These are phyloP conservation scores for Circinella umbellata DNA, from an alignment of 371 early-diverging fungal species.

Conservation along the genomic window DNA sequence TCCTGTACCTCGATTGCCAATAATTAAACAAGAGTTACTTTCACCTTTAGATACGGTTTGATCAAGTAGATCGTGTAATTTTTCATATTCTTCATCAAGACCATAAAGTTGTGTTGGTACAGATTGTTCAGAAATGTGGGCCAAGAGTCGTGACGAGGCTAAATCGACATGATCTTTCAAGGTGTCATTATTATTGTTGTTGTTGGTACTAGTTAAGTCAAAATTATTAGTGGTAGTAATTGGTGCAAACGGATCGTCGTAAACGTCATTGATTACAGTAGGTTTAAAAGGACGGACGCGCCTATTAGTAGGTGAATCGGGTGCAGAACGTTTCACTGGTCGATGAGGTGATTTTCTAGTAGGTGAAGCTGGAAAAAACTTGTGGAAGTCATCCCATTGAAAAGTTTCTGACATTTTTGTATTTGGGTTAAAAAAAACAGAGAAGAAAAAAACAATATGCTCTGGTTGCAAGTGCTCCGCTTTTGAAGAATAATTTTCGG, in stretches of 20 bases:
- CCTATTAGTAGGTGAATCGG: not conserved
- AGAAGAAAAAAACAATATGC: not conserved
- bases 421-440: too few species aligned
- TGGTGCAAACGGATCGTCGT: constrained; percentile 17
- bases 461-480: too few species aligned
- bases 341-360: constrained; percentile 10
- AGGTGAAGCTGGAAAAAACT: constrained; percentile 10
- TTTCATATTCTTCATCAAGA: constrained; percentile 66
- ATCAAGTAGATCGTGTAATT: constrained; percentile 54
- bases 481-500: too few species aligned
- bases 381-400: constrained; percentile 5
- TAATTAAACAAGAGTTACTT: constrained; percentile 78
- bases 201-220: not conserved
- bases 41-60: constrained; percentile 70
- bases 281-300: not conserved
- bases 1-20: constrained; percentile 80
- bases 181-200: constrained; percentile 2
- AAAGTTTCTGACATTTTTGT: not conserved
- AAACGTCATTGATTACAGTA: not conserved
- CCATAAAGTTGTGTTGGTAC: constrained; percentile 53
- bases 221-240: too few species aligned
- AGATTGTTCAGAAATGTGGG: constrained; percentile 50
- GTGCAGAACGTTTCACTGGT: constrained; percentile 9
- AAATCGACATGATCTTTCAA: constrained; percentile 13
- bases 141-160: constrained; percentile 27